These are phyloP conservation scores for Aspergillus tamarii DNA, from an alignment of 2,329 filamentous ascomycete genomes.

Conservation along the genomic window DNA sequence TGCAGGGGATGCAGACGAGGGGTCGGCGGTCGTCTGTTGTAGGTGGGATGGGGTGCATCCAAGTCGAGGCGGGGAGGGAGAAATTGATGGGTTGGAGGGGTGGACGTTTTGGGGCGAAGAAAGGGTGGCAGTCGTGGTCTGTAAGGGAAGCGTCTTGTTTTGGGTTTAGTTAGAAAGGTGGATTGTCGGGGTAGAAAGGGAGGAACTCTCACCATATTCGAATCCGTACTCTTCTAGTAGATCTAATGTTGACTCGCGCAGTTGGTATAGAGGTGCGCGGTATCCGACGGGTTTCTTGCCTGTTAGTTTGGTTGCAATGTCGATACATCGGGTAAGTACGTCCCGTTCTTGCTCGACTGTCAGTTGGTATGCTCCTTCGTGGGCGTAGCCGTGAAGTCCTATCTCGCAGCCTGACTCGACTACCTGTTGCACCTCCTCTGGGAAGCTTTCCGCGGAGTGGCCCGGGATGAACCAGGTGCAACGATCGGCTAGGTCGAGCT, in stretches of 20 bases:
- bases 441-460: constrained; percentile 62
- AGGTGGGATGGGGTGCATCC: constrained; percentile 48
- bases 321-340: constrained; percentile 74
- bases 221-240: constrained; percentile 47
- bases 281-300: constrained; percentile 65
- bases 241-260: constrained; percentile 44
- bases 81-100: constrained; percentile 47
- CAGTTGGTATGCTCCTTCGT: constrained; percentile 73
- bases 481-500: constrained; percentile 54
- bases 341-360: constrained; percentile 72
- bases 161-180: neutral
- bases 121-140: constrained; percentile 47
- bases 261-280: constrained; percentile 42
- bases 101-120: constrained; percentile 43
- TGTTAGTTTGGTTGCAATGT: constrained; percentile 70
- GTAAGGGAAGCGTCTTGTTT: constrained; percentile 46
- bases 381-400: constrained; percentile 63
- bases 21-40: constrained; percentile 27
- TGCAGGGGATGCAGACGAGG: constrained; percentile 49
- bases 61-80: constrained; percentile 43
- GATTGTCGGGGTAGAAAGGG: neutral
- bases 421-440: constrained; percentile 53
- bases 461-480: constrained; percentile 65
- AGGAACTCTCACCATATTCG: constrained; percentile 38
- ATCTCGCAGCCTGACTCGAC: constrained; percentile 58